Conservation (phyloP, 257 asterid genomes). For the Scutellaria baicalensis region DNA sequence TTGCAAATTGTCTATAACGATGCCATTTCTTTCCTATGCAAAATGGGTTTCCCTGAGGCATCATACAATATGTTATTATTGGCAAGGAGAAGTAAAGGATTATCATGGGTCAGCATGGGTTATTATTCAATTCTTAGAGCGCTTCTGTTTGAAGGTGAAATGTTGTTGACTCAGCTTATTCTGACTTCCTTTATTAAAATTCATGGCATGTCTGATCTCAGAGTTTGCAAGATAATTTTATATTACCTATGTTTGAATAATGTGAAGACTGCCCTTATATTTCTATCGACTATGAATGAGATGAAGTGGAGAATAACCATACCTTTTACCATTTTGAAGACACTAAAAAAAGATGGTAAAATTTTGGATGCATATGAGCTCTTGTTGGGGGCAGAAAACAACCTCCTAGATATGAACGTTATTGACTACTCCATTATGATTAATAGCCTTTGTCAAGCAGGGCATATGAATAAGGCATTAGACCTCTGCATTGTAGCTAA, state of each 20-base stretch:
- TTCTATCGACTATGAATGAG: slow-evolving; percentile 34
- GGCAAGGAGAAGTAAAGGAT: slow-evolving; percentile 35
- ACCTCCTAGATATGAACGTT: slow-evolving; percentile 41
- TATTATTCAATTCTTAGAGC: slow-evolving; percentile 45
- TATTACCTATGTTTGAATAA: slow-evolving; percentile 50
- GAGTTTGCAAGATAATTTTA: slow-evolving; percentile 30
- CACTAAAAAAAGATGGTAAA: slow-evolving; percentile 37
- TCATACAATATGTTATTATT: slow-evolving; percentile 33
- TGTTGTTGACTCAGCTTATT: slow-evolving; percentile 30
- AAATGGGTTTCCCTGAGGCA: slow-evolving; percentile 45
- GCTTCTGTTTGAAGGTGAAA: slow-evolving; percentile 46
- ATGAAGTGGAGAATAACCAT: slow-evolving; percentile 20
- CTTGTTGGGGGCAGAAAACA: slow-evolving; percentile 39
- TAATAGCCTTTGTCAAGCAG: slow-evolving; percentile 61
- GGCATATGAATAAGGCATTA: slow-evolving; percentile 50
- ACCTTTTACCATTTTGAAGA: slow-evolving; percentile 37
- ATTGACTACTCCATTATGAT: slow-evolving; percentile 52
- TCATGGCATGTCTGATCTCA: slow-evolving; percentile 42
- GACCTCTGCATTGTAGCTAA: slow-evolving; percentile 50
- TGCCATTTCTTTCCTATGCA: slow-evolving; percentile 41
- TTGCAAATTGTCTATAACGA: slow-evolving; percentile 29
- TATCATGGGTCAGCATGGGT: slow-evolving; percentile 21
- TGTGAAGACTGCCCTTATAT: slow-evolving; percentile 39
- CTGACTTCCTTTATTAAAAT: slow-evolving; percentile 51
- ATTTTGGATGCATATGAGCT: slow-evolving; percentile 67